Evolutionary conservation across 164 flowering plant genomes (phyloP).

Genomic region (Macadamia integrifolia): DNA sequence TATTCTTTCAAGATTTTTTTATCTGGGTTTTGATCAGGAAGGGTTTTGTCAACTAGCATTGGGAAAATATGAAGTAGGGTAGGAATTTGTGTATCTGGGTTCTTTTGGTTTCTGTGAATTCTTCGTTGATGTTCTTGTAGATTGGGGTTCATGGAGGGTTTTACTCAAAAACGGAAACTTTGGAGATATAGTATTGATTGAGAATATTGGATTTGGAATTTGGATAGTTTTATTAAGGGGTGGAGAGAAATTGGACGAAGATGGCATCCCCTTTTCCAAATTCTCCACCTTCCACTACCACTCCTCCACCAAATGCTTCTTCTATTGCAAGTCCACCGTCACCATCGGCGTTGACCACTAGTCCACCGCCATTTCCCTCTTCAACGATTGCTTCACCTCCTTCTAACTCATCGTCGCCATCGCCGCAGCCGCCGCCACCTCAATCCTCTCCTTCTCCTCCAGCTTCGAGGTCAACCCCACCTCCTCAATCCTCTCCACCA

Average conservation of each 20-base stretch:
- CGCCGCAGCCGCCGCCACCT: too few species aligned
- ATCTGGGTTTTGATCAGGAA: conserved; percentile 1
- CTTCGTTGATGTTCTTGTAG: not conserved
- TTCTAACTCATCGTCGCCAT: too few species aligned
- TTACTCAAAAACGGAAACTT: not conserved
- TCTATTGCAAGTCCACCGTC: conserved; percentile 14
- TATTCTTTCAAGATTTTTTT: conserved; percentile 1
- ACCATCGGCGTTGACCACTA: conserved; percentile 11
- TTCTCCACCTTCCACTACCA: conserved; percentile 19
- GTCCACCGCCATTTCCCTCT: conserved; percentile 20
- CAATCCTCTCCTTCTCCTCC: too few species aligned
- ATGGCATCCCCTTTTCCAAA: conserved; percentile 30
- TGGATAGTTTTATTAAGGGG: not conserved
- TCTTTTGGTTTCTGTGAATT: too few species aligned
- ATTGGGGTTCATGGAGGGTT: not conserved
- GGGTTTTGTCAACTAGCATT: not conserved
- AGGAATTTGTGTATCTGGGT: not conserved
- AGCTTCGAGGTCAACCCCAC: not conserved
- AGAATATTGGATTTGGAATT: too few species aligned
- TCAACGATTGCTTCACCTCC: conserved; percentile 5
- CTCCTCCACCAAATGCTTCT: too few species aligned
- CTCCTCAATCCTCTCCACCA: conserved; percentile 17
- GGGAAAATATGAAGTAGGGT: not conserved
- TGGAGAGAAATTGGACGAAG: not conserved
- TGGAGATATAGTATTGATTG: not conserved